Base-by-base conservation (phyloP, 2,329 filamentous ascomycete genomes). In the Aspergillus proliferans region DNA sequence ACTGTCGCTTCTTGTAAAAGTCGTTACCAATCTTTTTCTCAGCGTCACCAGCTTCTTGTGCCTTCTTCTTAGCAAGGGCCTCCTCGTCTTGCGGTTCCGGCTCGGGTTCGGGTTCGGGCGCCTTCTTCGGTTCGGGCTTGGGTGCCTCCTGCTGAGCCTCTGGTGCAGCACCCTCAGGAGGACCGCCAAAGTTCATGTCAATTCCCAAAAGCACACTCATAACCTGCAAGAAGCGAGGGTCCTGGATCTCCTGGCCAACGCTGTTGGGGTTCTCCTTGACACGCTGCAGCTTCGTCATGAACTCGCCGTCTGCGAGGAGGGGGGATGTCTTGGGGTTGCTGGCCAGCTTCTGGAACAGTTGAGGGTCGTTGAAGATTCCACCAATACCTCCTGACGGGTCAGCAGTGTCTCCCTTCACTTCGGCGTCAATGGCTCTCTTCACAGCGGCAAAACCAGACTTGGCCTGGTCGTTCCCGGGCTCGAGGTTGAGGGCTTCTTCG, bases 1-100 rank as follows among this genome's bases (percentile, higher is more conserved):
- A 96, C 67, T 96, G 85, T 59, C 89, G 86, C 82, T 97, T 97
- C 85, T 98, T 98, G 80, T 98, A 98, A 70, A 86, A 85, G 60
- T 93, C 89, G 12, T 92, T 98, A 50, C 93, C 93, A 49, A 94
- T 77, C 26, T 85, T 87, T 82, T 98, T 98, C 74, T 96, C 87
- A 68, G 90, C 88, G 61, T 98, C 93, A 41, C 91, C 93, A 55
- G 87, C 88, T 63, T 86, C 88, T 77, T 97, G 95, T 38, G 89
- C 88, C 77, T 93, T 88, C 74, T 87, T 87, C 73, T 91, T 90
- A 52, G 87, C 87, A 48, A 83, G 68, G 0, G 85, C 80, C 69
- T 97, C 93, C 63, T 95, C 90, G 58, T 95, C 89, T 64, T 88
- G 77, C 36, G 81, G 79, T 59, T 84, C 81, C 12, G 78, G 73